phyloP scores from a whole-genome alignment of 1,284 basidiomycete genomes.

The Malassezia pachydermatis region DNA sequence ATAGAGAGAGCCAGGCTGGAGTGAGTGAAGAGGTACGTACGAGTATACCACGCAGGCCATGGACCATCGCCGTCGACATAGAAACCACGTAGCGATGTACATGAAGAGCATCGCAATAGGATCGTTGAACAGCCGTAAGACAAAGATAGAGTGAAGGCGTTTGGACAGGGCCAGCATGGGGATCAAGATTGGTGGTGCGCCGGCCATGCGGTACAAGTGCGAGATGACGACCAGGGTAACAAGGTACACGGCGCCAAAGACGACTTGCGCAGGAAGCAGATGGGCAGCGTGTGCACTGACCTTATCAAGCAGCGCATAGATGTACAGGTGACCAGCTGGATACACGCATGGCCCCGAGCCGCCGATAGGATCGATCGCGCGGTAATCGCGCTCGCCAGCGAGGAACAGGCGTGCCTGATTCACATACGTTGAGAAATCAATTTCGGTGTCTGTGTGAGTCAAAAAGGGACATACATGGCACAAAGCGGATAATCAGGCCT shows the following conservation, averaged over 20 bases:
- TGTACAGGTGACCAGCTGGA: constrained; percentile 81
- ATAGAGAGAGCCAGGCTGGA: constrained; percentile 71
- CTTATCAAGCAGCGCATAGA: constrained; percentile 65
- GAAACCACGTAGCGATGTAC: constrained; percentile 51
- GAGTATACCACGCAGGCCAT: constrained; percentile 62
- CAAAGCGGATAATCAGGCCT: constrained; percentile 5
- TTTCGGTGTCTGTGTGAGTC: constrained; percentile 62
- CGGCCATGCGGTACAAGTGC: constrained; percentile 26
- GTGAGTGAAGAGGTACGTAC: constrained; percentile 51
- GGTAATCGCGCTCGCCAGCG: constrained; percentile 75
- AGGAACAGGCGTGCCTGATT: constrained; percentile 70
- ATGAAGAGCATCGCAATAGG: constrained; percentile 65
- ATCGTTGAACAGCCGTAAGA: constrained; percentile 88
- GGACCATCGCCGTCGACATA: constrained; percentile 56
- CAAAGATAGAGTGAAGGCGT: constrained; percentile 83
- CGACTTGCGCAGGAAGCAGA: constrained; percentile 54
- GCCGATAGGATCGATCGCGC: constrained; percentile 60
- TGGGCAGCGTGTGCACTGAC: constrained; percentile 58
- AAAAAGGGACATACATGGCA: constrained; percentile 1
- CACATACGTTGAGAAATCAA: constrained; percentile 92
- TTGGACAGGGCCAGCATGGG: constrained; percentile 75
- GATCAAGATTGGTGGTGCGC: constrained; percentile 51
- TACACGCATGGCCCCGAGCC: constrained; percentile 93
- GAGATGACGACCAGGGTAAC: constrained; percentile 25
- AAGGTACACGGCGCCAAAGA: constrained; percentile 29